These are phyloP conservation scores for Piloderma croceum DNA, from an alignment of 768 basidiomycete genomes.

Conservation along the genomic window DNA sequence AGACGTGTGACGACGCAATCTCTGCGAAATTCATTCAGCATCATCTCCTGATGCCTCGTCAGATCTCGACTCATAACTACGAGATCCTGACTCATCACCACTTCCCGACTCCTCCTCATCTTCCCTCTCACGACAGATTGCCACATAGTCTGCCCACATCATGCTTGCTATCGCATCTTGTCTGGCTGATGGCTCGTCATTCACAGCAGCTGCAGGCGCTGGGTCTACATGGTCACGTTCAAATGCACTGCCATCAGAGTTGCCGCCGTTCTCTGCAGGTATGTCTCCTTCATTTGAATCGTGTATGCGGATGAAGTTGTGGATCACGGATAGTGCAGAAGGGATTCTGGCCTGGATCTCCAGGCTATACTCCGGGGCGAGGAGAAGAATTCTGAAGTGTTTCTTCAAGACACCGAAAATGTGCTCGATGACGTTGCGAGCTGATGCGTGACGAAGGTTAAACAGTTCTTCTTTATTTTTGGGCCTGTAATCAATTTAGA, in stretches of 20 bases:
- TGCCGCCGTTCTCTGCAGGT: no score
- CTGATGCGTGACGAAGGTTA: no score
- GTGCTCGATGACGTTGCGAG: no score
- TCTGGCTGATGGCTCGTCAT: neutral
- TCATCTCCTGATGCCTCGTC: no score
- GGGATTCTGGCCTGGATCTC: slow-evolving; percentile 18
- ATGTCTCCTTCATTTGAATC: slow-evolving; percentile 13
- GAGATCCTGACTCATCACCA: no score
- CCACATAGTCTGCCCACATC: slow-evolving; percentile 18
- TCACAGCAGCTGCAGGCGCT: neutral
- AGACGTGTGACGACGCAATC: no score
- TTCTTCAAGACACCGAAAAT: slow-evolving; percentile 18
- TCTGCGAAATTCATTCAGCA: no score
- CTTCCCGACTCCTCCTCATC: no score
- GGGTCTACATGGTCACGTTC: neutral
- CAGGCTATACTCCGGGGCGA: slow-evolving; percentile 10
- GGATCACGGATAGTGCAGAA: slow-evolving; percentile 17
- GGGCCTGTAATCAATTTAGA: slow-evolving; percentile 10
- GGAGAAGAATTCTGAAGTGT: slow-evolving; percentile 13
- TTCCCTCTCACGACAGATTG: slow-evolving; percentile 1
- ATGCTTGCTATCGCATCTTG: slow-evolving; percentile 13
- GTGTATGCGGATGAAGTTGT: slow-evolving; percentile 21
- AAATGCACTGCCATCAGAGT: no score
- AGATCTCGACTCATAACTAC: no score
- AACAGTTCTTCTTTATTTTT: slow-evolving; percentile 15